Conservation (phyloP, 2,329 filamentous ascomycete species). For the Colletotrichum sp. region DNA sequence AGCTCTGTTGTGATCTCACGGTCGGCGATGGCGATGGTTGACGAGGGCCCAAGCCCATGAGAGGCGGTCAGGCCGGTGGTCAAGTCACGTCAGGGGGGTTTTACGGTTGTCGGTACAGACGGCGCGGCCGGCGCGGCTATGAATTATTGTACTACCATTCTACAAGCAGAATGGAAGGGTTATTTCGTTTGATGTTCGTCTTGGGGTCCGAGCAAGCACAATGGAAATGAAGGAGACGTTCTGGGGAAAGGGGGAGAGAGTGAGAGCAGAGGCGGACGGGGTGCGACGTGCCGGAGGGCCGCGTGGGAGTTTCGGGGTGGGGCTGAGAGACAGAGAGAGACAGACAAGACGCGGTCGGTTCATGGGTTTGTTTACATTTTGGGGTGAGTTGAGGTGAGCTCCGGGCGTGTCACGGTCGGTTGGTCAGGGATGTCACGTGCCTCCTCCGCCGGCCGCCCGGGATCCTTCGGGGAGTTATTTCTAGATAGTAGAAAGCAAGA, state of each 20-base stretch:
- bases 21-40: not conserved
- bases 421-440: not conserved
- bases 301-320: conserved; percentile 20
- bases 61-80: not conserved
- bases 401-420: not conserved
- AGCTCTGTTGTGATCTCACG: not conserved
- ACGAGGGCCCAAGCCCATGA: not conserved
- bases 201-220: not conserved
- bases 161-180: not conserved
- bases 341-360: conserved; percentile 5
- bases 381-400: not conserved
- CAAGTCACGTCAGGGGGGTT: not conserved
- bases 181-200: not conserved
- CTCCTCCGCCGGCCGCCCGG: not conserved
- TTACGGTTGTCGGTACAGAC: not conserved
- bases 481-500: not conserved
- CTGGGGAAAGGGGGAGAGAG: not conserved
- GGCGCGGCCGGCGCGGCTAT: not conserved
- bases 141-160: not conserved
- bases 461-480: not conserved
- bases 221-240: not conserved
- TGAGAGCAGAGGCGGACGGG: not conserved
- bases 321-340: conserved; percentile 6
- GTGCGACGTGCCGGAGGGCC: not conserved
- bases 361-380: conserved; percentile 4